Base-by-base conservation (phyloP, 257 asterid genomes). In the Primulina huaijiensis region DNA sequence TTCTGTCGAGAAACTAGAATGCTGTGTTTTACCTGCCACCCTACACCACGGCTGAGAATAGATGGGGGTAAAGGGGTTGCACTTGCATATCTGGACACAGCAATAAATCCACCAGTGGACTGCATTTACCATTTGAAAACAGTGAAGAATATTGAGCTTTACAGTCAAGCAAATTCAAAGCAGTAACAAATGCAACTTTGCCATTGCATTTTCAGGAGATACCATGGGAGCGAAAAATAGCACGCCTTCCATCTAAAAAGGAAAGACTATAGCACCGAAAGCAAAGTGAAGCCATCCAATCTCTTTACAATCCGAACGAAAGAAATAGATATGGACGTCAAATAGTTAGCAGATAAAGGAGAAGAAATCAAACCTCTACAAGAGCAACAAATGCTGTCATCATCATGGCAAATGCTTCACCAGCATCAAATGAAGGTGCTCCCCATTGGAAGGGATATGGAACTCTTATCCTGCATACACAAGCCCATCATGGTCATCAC, bases 1-100 rank as follows among this genome's bases (percentile, higher is more conserved):
- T 43, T 43, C 53, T 0, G 56, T 46, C 1, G 56, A 46, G 20
- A 46, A 16, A 46, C n/a, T 14, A 46, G 8, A 46, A 5, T 46
- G 20, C n/a, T 43, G 56, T 46, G 0, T 46, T 12, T 79, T 81
- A 83, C 86, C 88, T 83, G 88, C 88, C 88, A 83, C 60, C 86
- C 88, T 56, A 83, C 66, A 63, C 88, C 86, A 64, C 88, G 83
- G 73, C 82, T 78, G 69, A 78, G 77, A 70, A 78, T 70, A 61
- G 82, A 78, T 27, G 82, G 82, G 10, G 82, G 82, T 62, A 70
- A 21, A 60, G 71, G 76, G 60, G 78, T 74, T 56, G 76, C 83
- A 61, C 72, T 64, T 62, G 80, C 75, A 72, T 40, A 60, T 72
- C 82, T 72, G 37, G 77, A 65, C 62, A 79, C 69, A 17, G 76